Base-by-base conservation (phyloP, 2,329 filamentous ascomycete genomes). In the Periconia sp. region DNA sequence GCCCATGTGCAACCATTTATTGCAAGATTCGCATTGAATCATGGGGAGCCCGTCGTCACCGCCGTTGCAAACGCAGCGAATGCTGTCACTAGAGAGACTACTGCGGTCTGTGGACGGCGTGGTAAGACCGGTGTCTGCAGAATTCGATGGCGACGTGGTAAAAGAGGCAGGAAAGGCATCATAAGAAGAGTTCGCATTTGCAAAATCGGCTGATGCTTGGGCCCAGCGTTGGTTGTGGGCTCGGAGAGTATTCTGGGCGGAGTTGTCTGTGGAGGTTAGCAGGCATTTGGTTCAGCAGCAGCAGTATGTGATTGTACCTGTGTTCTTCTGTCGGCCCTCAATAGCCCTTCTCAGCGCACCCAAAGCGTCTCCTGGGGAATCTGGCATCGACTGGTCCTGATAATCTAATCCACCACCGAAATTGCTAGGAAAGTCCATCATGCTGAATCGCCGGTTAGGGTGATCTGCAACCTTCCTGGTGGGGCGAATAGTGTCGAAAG, bases 1-100 rank as follows among this genome's bases (percentile, higher is more conserved):
- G 50, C 76, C 76, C 31, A 81, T 80, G 62, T 87, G 85, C 30
- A 84, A 74, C 81, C 82, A 87, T 60, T 85, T 84, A n/a, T 76
- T 81, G 72, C 84, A 87, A 20, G 81, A 82, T 67, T 84, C 81
- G 71, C 85, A 87, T 73, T 85, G 83, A 45, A 87, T 79, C 80
- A 87, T 83, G 30, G 81, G 67, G 59, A 79, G 78, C 19, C 79
- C 81, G 50, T 79, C 82, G 41, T 82, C 79, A 48, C 77, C 72
- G 15, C 79, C 77, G 47, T 81, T 79, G 63, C 85, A 87, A 23
- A 85, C 69, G 66, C 85, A 87, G 37, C 84, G 78, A 10, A 83
- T 84, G 50, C 62, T 72, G 35, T 79, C 79, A 55, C 72, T 78
- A 55, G 78, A 79, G 18, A 79, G 76, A 59, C 76, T 81, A 56